Conservation (phyloP, 2,329 filamentous ascomycete genomes). For the Lachnellula arida region DNA sequence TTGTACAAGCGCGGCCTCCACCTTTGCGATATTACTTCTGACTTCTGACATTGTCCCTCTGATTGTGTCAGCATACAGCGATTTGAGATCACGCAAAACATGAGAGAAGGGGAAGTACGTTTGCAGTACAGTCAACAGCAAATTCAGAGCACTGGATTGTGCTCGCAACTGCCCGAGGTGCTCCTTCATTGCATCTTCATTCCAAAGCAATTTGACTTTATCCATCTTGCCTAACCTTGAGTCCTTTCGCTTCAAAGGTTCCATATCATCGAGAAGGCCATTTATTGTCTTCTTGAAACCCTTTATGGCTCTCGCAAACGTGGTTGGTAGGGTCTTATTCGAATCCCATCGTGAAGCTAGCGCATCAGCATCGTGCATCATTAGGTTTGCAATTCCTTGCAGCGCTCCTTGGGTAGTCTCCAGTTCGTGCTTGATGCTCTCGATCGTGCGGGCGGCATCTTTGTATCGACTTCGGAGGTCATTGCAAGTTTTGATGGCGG, state of each 20-base stretch:
- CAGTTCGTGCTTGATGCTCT: slow-evolving; percentile 4
- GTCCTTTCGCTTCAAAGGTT: background rate
- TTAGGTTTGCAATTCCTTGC: slow-evolving; percentile 7
- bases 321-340: slow-evolving; percentile 1
- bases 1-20: background rate
- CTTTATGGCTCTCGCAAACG: slow-evolving; percentile 4
- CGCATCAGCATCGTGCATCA: slow-evolving; percentile 12
- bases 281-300: slow-evolving; percentile 3
- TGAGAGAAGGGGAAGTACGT: slow-evolving; percentile 1
- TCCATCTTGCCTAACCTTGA: background rate
- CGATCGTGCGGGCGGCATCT: slow-evolving; percentile 6
- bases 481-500: slow-evolving; percentile 10
- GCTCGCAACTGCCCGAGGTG: slow-evolving; percentile 5
- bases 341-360: slow-evolving; percentile 12
- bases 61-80: background rate
- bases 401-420: slow-evolving; percentile 9
- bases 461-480: slow-evolving; percentile 8
- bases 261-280: slow-evolving; percentile 3
- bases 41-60: background rate
- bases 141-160: slow-evolving; percentile 8
- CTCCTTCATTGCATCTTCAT: slow-evolving; percentile 11
- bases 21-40: background rate
- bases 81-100: too few relatives aligned
- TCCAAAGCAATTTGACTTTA: slow-evolving; percentile 13
- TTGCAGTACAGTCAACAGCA: slow-evolving; percentile 10